A percentile compares a stretch with the other conserved stretches of the same genome.
Conservation (phyloP, 371 early-diverging fungal species). For the Haplosporangium sp. region DNA sequence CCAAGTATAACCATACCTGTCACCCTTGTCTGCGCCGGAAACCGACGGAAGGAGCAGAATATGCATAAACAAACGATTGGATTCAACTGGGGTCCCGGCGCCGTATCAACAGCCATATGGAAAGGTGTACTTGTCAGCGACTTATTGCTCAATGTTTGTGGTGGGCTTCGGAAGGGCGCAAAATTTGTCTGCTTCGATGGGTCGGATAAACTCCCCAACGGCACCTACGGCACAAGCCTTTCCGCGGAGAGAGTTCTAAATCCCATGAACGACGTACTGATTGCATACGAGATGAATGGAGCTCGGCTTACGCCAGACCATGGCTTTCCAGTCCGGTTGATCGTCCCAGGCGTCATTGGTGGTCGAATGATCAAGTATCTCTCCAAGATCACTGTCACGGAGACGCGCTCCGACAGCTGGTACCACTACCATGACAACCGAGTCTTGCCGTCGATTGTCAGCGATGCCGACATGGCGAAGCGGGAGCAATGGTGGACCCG, state of each 20-base stretch:
- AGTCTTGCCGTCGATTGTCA: conserved; percentile 77
- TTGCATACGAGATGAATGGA: conserved; percentile 93
- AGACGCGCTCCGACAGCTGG: conserved; percentile 69
- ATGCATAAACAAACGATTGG: conserved; percentile 79
- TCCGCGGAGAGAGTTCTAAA: conserved; percentile 76
- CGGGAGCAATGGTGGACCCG: conserved; percentile 66
- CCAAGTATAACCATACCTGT: conserved; percentile 63
- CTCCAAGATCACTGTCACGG: conserved; percentile 66
- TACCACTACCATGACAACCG: conserved; percentile 89
- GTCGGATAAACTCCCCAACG: conserved; percentile 72
- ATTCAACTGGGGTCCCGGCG: conserved; percentile 80
- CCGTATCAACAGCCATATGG: conserved; percentile 85
- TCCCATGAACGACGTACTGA: conserved; percentile 77
- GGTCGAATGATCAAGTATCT: conserved; percentile 90
- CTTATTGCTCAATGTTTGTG: conserved; percentile 66
- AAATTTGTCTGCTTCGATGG: conserved; percentile 78
- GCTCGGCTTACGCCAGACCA: conserved; percentile 77
- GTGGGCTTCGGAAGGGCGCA: conserved; percentile 61
- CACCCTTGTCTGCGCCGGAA: conserved; percentile 84
- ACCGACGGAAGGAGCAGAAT: conserved; percentile 84
- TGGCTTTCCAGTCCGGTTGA: conserved; percentile 84
- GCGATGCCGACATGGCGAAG: conserved; percentile 59
- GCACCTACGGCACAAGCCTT: conserved; percentile 83
- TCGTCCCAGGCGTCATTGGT: conserved; percentile 90
- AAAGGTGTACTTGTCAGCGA: conserved; percentile 82